Conservation (phyloP, 306 rosid species). For the Canavalia ensiformis region DNA sequence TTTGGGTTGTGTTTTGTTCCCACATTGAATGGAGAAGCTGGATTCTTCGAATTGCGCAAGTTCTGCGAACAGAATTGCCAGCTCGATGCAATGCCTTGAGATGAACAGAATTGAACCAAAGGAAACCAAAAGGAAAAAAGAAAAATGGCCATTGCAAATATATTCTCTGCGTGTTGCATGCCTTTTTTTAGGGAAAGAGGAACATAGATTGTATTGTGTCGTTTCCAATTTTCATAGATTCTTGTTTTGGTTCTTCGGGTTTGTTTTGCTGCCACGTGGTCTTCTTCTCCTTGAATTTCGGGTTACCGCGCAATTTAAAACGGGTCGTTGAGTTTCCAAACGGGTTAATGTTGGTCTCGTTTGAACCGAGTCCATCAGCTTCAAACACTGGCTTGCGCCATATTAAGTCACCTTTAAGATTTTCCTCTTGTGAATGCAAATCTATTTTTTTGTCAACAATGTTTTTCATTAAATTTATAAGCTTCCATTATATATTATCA, state of each 20-base stretch:
- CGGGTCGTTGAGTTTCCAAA: not conserved
- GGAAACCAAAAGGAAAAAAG: not conserved
- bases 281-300: conserved; percentile 54
- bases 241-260: conserved; percentile 39
- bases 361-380: not conserved
- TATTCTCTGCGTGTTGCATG: conserved; percentile 1
- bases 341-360: not conserved
- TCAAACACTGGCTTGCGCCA: not conserved
- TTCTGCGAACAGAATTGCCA: conserved; percentile 59
- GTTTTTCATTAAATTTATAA: too few species aligned
- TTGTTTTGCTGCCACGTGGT: conserved; percentile 49
- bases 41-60: conserved; percentile 54
- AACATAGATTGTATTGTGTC: conserved; percentile 30
- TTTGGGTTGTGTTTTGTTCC: conserved; percentile 8
- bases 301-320: conserved; percentile 61
- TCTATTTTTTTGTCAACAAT: too few species aligned
- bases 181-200: conserved; percentile 32
- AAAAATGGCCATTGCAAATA: not conserved
- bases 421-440: too few species aligned
- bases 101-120: not conserved
- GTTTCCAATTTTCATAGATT: conserved; percentile 38
- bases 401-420: not conserved
- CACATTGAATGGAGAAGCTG: conserved; percentile 25
- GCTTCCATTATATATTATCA: too few species aligned
- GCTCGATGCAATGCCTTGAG: conserved; percentile 42